Evolutionary conservation across 306 rosid genomes (phyloP).

Genomic region (Neltuma alba): DNA sequence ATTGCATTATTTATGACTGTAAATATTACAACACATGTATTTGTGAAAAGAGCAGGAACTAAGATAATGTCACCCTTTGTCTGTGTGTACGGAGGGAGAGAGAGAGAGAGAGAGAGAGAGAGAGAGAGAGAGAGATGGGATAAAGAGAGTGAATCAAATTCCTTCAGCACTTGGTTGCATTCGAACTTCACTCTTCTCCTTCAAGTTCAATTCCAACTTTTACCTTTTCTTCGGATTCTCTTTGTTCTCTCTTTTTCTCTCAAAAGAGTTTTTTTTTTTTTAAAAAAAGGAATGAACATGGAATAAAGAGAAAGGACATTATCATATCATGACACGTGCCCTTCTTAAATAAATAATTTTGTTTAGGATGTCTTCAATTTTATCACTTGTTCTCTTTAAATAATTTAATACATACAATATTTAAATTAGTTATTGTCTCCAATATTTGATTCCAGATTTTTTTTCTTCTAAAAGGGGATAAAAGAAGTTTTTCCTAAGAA

Average conservation of each 20-base stretch:
- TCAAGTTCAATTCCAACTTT: constrained; percentile 61
- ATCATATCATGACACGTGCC: constrained; percentile 55
- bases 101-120: no score
- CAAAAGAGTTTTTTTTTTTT: no score
- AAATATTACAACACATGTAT: no score
- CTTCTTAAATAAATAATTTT: constrained; percentile 51
- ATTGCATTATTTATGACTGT: not conserved
- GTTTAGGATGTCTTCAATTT: not conserved
- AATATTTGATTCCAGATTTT: no score
- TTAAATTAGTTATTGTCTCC: no score
- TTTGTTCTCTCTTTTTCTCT: constrained; percentile 7
- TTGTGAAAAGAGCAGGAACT: not conserved
- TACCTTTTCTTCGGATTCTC: constrained; percentile 67
- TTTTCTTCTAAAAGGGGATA: no score
- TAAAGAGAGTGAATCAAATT: constrained; percentile 63
- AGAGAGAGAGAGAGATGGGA: not conserved
- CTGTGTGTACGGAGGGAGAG: no score
- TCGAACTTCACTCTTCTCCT: constrained; percentile 54
- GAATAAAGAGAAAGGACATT: constrained; percentile 32
- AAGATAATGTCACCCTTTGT: not conserved
- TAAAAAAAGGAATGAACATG: not conserved
- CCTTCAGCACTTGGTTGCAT: constrained; percentile 55
- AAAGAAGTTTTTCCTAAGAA: no score
- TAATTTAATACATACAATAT: no score
- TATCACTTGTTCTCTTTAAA: no score